phyloP scores from a whole-genome alignment of 2,329 filamentous ascomycete species.

The Cladophialophora bantiana region DNA sequence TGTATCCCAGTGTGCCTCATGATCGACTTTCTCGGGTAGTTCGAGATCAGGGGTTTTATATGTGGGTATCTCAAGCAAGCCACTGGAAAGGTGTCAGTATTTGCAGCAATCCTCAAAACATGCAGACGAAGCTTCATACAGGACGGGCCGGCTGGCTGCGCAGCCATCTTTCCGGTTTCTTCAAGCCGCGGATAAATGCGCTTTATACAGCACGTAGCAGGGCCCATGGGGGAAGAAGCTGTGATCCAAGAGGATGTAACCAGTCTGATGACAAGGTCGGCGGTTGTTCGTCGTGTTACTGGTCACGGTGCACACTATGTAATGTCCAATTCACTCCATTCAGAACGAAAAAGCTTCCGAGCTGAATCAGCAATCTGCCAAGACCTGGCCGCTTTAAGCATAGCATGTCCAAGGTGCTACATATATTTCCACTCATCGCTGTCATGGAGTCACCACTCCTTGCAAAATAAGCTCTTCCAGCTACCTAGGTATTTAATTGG shows the following conservation, averaged over 20 bases:
- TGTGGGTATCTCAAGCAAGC: slow-evolving; percentile 28
- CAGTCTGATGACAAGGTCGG: neutral
- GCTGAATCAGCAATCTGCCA: neutral
- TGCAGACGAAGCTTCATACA: slow-evolving; percentile 9
- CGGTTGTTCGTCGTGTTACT: neutral
- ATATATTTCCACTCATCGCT: too few species aligned
- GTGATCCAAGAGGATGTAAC: neutral
- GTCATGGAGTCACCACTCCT: too few species aligned
- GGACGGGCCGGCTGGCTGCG: slow-evolving; percentile 5
- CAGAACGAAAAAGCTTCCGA: neutral
- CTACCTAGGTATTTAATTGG: neutral
- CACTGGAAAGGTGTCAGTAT: slow-evolving; percentile 20
- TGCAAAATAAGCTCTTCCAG: neutral
- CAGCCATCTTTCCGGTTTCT: neutral
- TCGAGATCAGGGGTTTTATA: slow-evolving; percentile 11
- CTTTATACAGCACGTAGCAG: neutral
- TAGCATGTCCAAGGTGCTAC: too few species aligned
- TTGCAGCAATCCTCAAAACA: neutral
- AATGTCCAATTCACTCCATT: neutral
- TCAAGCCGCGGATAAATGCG: neutral
- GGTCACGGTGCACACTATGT: neutral
- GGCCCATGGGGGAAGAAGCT: too few species aligned
- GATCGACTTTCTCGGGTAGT: neutral
- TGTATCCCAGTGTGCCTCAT: slow-evolving; percentile 24
- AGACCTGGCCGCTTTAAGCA: neutral